Evolutionary conservation across 2,329 filamentous ascomycete species (phyloP), one percentile per base, ranked within the genome.

Genomic region (Colletotrichum melonis): DNA sequence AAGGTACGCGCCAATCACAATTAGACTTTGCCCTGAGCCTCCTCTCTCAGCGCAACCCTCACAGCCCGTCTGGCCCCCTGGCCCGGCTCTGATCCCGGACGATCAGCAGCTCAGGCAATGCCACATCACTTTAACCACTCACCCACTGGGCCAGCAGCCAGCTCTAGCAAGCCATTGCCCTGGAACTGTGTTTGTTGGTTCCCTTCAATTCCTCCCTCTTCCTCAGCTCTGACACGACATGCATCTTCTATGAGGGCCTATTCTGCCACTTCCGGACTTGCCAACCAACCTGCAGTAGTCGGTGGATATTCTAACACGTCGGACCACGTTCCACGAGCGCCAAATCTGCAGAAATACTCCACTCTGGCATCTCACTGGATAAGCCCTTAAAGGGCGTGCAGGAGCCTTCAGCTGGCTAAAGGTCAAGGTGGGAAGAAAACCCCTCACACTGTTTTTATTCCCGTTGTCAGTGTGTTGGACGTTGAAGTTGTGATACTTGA

Each of bases 1-100:
- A 73, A 72, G 72, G 72, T 60, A 74, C 72, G 46, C 63, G 38
- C 72, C 72, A 74, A 74, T 74, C 68, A 72, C 52, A 59, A n/a
- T 42, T n/a, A 28, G 57, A 30, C 63, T 16, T 58, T 52, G 52
- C 35, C 52, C 28, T 56, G 28, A 52, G 30, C 26, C 57, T 63
- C 58, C 68, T 52, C 58, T 54, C 62, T 26, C 52, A 38, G 57
- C 57, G 57, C 72, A 63, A 74, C 63, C 69, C 28, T 74, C 72
- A 57, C 62, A 67, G 67, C 62, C 68, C 54, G 24, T 59, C 52
- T 14, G 22, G n/a, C 12, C 52, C 63, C 72, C 68, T 28, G 66
- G 63, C 26, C 68, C 74, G 70, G 69, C 69, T 75, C 63, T 74
- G 64, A 69, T 74, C 75, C 73, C 69, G 73, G 75, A 68, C 64